Evolutionary conservation across 1,139 yeast species (phyloP), one percentile per base, ranked within the genome.

Genomic region (Geotrichum histeridarum): DNA sequence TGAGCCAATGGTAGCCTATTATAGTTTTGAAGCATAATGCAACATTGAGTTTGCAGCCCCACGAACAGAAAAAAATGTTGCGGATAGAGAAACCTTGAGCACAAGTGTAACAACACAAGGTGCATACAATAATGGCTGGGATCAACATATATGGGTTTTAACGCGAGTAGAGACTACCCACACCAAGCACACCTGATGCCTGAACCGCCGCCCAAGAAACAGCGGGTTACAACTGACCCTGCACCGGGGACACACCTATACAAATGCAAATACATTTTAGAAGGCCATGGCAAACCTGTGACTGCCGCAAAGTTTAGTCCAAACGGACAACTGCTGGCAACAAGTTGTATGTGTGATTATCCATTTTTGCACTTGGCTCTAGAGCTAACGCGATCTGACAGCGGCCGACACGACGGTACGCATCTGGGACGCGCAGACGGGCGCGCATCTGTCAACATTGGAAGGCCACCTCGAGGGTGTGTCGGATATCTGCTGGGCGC

Each of bases 401-500:
- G 27, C 15, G 6, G 45, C 22, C 15, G 35, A 22, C n/a, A 11
- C 39, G 15, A 42, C 44, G 9, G 33, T 42, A 8, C 44, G 44
- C 14, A n/a, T 42, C n/a, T 42, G 44, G 44, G 14, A 70, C 31
- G 55, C 71, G 4, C 53, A 54, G 1, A 63, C 64, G 3, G 75
- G 77, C 8, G 55, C 63, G 9, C 66, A 71, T 31, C 56, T 73
- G 6, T 66, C 76, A 15, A 72, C 75, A 36, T 64, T 86, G 5
- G 64, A 62, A 5, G 93, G 91, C 1, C 96, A 89, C 63, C 67
- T 79, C 3, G 76, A 73, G 51, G 95, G 95, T 0, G 72, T 89
- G 2, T 83, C 88, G 5, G 88, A 83, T 58, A 64, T 89, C 0
- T 77, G 78, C 35, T 93, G 90, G 81, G 81, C 93, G 0, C 91